These are phyloP conservation scores for Crassisporium funariophilum DNA, from an alignment of 768 basidiomycete species.

Conservation along the genomic window DNA sequence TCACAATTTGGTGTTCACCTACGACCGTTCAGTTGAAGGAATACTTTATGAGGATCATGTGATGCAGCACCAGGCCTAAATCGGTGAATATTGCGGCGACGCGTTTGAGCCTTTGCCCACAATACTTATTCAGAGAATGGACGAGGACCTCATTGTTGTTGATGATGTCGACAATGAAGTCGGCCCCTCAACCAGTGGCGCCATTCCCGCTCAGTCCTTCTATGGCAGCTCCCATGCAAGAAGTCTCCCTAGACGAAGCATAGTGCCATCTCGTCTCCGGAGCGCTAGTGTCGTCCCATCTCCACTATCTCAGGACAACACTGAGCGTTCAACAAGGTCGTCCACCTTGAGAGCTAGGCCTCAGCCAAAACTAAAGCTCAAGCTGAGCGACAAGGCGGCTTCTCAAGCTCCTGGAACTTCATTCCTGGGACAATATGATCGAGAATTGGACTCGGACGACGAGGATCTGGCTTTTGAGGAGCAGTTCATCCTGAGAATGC, in stretches of 20 bases:
- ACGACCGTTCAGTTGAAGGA: too few relatives aligned
- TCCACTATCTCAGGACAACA: constrained; percentile 27
- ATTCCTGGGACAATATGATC: constrained; percentile 89
- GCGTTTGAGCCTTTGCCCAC: background rate
- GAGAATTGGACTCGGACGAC: constrained; percentile 93
- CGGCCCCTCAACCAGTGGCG: constrained; percentile 34
- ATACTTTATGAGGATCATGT: too few relatives aligned
- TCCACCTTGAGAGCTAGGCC: constrained; percentile 47
- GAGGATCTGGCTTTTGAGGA: constrained; percentile 96
- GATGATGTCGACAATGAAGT: constrained; percentile 54
- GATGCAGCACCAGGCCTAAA: too few relatives aligned
- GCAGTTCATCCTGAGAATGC: constrained; percentile 92
- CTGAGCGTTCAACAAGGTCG: constrained; percentile 64
- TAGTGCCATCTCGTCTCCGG: constrained; percentile 33
- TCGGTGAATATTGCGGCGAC: too few relatives aligned
- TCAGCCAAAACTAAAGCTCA: constrained; percentile 84
- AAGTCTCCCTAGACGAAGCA: constrained; percentile 27
- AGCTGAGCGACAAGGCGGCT: constrained; percentile 81
- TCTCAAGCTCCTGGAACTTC: constrained; percentile 84
- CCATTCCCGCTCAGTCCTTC: constrained; percentile 14
- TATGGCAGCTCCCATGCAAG: constrained; percentile 23
- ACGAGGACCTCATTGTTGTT: constrained; percentile 64
- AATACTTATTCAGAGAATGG: constrained; percentile 34
- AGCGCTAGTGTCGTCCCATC: constrained; percentile 29
- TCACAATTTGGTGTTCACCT: too few relatives aligned